phyloP scores from a whole-genome alignment of 2,329 filamentous ascomycete genomes.

The Coleophoma cylindrospora region DNA sequence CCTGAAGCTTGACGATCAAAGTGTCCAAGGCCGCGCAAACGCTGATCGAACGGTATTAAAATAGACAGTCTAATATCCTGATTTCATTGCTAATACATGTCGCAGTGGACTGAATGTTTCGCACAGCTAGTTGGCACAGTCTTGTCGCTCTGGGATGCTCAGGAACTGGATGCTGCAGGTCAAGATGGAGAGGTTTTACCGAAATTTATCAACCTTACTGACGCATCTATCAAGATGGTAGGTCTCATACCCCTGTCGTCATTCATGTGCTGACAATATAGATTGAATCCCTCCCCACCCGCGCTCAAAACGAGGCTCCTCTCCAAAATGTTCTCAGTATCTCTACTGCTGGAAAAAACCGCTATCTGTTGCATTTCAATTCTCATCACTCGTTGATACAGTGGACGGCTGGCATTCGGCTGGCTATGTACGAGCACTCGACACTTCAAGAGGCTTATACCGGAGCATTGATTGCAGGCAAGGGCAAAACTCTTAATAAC shows the following conservation, averaged over 20 bases:
- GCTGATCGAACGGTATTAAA: conserved; percentile 59
- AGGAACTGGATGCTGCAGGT: conserved; percentile 81
- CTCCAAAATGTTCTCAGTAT: conserved; percentile 94
- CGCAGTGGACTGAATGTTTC: conserved; percentile 85
- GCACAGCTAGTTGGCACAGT: conserved; percentile 94
- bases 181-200: conserved; percentile 81
- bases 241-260: conserved; percentile 15
- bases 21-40: conserved; percentile 77
- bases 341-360: conserved; percentile 91
- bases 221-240: conserved; percentile 98
- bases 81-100: neutral
- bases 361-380: conserved; percentile 94
- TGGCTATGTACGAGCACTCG: conserved; percentile 91
- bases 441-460: conserved; percentile 96
- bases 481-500: conserved; percentile 84
- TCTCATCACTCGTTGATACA: conserved; percentile 88
- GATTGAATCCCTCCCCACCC: conserved; percentile 87
- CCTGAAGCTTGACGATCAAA: conserved; percentile 91
- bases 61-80: neutral
- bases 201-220: conserved; percentile 93
- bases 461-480: conserved; percentile 89
- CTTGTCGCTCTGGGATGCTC: conserved; percentile 91
- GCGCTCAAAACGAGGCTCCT: conserved; percentile 69
- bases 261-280: conserved; percentile 31
- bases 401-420: conserved; percentile 91